Base-by-base conservation (phyloP, 805 yeast species). In the Candida sphagnicola region DNA sequence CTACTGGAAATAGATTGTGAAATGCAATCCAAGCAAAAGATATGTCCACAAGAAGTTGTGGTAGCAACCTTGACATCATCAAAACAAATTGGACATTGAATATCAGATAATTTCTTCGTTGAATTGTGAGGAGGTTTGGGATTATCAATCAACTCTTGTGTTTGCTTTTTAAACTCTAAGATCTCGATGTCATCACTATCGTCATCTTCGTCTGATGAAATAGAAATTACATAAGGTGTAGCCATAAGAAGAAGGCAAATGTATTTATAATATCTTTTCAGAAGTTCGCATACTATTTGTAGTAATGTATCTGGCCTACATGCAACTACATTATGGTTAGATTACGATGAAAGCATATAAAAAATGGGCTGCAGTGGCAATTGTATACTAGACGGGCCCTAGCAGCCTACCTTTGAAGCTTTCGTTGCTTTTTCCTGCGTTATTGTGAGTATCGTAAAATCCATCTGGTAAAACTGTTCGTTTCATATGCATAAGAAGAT, bases 11-110 rank as follows among this genome's bases (percentile, higher is more conserved):
- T 49, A 43, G 70, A 61, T 40, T 60, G 64, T 47, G 62, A 72
- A 13, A 68, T 56, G 44, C 74, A 68, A 26, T 65, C 70, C 8
- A 68, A 47, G 39, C 74, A 68, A 47, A 64, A 68, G 3, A 68
- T 51, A 42, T 68, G 74, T 13, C 74, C 74, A 45, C 74, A 68
- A 2, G 62, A 51, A 0, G 73, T 67, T 30, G 62, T 55, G 33
- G 73, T 65, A 34, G 73, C 73, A 37, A 48, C 54, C 4, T 56
- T 52, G 36, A 68, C 50, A n/a, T 59, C 53, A 44, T 68, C 74
- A 41, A 68, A 67, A 47, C 74, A 68, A 23, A 68, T 62, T 17
- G 74, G 74, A 42, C 74, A 68, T 44, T 66, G 64, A 15, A 62
- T 50, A 33, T 65, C 67, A 16, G 56, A 50, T 19, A 68, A 50